Evolutionary conservation across 2,329 filamentous ascomycete genomes (phyloP).

Genomic region (Arthrobotrys conoides): DNA sequence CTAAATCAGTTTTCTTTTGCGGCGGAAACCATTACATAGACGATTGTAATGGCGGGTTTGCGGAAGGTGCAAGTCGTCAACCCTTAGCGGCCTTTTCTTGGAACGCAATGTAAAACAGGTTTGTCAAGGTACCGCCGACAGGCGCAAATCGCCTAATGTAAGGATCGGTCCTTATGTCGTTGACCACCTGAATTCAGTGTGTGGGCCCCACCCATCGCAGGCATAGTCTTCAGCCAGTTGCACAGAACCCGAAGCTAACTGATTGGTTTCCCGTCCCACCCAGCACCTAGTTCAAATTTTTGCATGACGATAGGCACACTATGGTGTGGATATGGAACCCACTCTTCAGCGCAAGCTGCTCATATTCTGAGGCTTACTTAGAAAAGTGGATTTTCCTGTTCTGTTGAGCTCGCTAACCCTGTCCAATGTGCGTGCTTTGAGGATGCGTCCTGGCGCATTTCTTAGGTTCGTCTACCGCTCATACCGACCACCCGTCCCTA

Average conservation of each 20-base stretch:
- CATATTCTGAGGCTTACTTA: constrained; percentile 28
- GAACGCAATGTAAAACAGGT: constrained; percentile 37
- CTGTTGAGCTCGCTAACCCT: constrained; percentile 43
- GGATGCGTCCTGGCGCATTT: constrained; percentile 55
- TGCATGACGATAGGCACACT: constrained; percentile 59
- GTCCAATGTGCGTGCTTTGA: constrained; percentile 28
- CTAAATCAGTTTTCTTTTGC: constrained; percentile 40
- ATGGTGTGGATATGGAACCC: constrained; percentile 29
- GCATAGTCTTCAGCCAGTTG: constrained; percentile 19
- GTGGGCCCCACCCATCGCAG: constrained; percentile 27
- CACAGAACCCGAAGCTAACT: constrained; percentile 30
- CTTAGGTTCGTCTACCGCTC: constrained; percentile 47
- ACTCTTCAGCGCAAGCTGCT: constrained; percentile 44
- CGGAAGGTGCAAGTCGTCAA: constrained; percentile 54
- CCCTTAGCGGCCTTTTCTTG: constrained; percentile 40
- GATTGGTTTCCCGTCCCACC: constrained; percentile 53
- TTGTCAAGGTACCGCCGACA: constrained; percentile 58
- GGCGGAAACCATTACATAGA: constrained; percentile 41
- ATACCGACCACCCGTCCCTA: constrained; percentile 49
- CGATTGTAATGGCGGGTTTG: constrained; percentile 46
- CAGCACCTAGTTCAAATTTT: constrained; percentile 23
- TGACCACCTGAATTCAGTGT: constrained; percentile 30
- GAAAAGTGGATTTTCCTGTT: constrained; percentile 47
- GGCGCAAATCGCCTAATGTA: constrained; percentile 60
- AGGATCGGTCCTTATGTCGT: constrained; percentile 47